Base-by-base conservation (phyloP, 106 monocot genomes). In the Allium sativum region DNA sequence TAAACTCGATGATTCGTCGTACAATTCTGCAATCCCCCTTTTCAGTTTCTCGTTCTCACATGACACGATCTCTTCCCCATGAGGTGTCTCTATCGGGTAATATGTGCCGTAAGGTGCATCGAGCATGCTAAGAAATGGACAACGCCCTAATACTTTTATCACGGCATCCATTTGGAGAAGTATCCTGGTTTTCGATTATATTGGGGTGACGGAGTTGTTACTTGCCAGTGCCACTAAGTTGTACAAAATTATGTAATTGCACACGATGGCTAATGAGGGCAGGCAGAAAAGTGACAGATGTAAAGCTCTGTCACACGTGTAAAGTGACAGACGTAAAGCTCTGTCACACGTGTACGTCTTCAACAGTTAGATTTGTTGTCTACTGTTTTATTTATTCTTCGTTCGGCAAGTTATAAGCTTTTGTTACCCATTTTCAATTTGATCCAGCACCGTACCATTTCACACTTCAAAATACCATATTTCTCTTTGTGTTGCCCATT, bases 1-100 rank as follows among this genome's bases (percentile, higher is more conserved):
- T 70, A 81, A 4, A 44, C 80, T 82, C 19, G 91, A 98, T 58
- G 91, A 88, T 78, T 88, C 80, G 71, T 98, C 91, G 78, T 98
- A 91, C 58, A 91, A 75, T 70, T 78, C 84, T 41, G 87, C 87
- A 22, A 91, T 87, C 16, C 91, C 87, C 74, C 78, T 68, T 67
- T 69, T 68, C 55, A 96, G 65, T 31, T 55, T 68, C 21, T 21
- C 64, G 7, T 14, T 31, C 64, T 22, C 51, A 43, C 55, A 8
- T 8, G n/a, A 1, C 0, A 1, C 44, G n/a, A 1, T 10, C 9
- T 18, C 60, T 17, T 44, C 1, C 2, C 55, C n/a, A 1, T 2
- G 18, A 1, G n/a, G 9, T 2, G n/a, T 0, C 14, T 17, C 44
- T 15, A 16, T 16, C 14, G 17, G 12, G 5, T 21, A 47, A 9